Percentiles rank a stretch among this genome's conserved stretches.
phyloP scores from a whole-genome alignment of 1,284 basidiomycete genomes.

The Ganoderma multipileum region DNA sequence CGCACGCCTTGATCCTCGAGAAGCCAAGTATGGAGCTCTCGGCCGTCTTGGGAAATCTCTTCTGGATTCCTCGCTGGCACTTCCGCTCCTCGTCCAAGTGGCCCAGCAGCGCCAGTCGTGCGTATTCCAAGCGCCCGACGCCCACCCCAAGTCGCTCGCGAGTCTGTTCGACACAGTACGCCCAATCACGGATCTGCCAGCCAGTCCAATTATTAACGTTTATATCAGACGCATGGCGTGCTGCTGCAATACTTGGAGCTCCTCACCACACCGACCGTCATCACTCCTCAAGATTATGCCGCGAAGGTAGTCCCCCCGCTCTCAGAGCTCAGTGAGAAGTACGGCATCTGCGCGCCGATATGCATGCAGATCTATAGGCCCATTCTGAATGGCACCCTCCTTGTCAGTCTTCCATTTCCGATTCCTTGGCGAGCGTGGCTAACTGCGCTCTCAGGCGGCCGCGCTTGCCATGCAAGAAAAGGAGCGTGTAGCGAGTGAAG shows the following conservation, averaged over 20 bases:
- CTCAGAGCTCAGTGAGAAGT: conserved; percentile 72
- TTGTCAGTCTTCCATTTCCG: conserved; percentile 50
- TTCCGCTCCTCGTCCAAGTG: conserved; percentile 88
- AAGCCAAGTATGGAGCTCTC: conserved; percentile 65
- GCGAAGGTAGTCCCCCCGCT: conserved; percentile 74
- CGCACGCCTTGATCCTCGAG: conserved; percentile 68
- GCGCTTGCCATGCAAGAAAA: conserved; percentile 68
- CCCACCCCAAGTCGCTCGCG: conserved; percentile 86
- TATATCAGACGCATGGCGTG: conserved; percentile 74
- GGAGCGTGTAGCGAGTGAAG: conserved; percentile 70
- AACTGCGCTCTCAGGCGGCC: conserved; percentile 47
- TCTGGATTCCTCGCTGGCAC: conserved; percentile 74
- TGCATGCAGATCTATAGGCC: conserved; percentile 94
- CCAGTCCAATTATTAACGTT: conserved; percentile 38
- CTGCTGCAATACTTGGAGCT: conserved; percentile 79
- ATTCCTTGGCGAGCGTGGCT: background rate
- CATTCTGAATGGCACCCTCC: conserved; percentile 69
- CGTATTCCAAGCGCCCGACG: conserved; percentile 72
- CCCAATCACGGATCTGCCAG: conserved; percentile 33
- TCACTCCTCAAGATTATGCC: conserved; percentile 68
- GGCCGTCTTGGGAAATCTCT: conserved; percentile 75
- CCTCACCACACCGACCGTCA: conserved; percentile 66
- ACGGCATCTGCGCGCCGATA: conserved; percentile 81
- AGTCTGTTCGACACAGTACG: conserved; percentile 85
- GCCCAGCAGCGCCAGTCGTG: conserved; percentile 88